phyloP scores from a whole-genome alignment of 2,329 filamentous ascomycete genomes.

The Talaromyces pinophilus region DNA sequence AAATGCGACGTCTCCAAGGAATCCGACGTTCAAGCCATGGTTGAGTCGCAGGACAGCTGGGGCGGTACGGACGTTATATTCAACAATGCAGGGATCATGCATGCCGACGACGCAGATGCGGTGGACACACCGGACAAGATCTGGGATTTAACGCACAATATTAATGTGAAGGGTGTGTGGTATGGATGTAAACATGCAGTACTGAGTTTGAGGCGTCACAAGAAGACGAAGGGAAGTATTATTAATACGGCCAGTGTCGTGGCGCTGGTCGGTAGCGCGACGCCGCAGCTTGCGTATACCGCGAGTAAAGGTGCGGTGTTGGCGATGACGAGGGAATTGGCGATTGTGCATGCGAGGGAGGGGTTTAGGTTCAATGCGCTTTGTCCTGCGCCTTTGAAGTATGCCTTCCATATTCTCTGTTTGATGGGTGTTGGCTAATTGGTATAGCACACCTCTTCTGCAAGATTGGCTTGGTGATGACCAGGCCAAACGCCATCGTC shows the following conservation, averaged over 20 bases:
- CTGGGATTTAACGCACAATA: conserved; percentile 90
- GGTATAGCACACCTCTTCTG: conserved; percentile 71
- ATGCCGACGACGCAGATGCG: conserved; percentile 76
- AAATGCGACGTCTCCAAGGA: conserved; percentile 85
- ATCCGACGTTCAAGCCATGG: conserved; percentile 69
- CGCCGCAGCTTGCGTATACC: conserved; percentile 88
- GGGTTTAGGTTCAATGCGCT: conserved; percentile 87
- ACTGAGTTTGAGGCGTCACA: conserved; percentile 73
- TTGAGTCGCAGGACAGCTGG: conserved; percentile 76
- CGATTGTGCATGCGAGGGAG: conserved; percentile 88
- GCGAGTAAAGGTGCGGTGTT: conserved; percentile 91
- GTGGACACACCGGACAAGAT: conserved; percentile 83
- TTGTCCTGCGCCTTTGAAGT: conserved; percentile 87
- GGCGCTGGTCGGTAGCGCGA: conserved; percentile 81
- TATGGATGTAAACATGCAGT: conserved; percentile 92
- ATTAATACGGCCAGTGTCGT: conserved; percentile 94
- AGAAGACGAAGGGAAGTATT: conserved; percentile 76
- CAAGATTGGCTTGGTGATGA: conserved; percentile 95
- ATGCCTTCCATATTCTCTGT: conserved; percentile 24
- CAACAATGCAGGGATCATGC: conserved; percentile 99
- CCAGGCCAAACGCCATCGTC: conserved; percentile 73
- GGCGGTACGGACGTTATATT: conserved; percentile 90
- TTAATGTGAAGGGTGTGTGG: conserved; percentile 99
- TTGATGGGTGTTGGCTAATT: neutral
- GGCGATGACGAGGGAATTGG: conserved; percentile 84